These are phyloP conservation scores for Apiotrichum laibachii DNA, from an alignment of 1,284 basidiomycete genomes.

Conservation along the genomic window DNA sequence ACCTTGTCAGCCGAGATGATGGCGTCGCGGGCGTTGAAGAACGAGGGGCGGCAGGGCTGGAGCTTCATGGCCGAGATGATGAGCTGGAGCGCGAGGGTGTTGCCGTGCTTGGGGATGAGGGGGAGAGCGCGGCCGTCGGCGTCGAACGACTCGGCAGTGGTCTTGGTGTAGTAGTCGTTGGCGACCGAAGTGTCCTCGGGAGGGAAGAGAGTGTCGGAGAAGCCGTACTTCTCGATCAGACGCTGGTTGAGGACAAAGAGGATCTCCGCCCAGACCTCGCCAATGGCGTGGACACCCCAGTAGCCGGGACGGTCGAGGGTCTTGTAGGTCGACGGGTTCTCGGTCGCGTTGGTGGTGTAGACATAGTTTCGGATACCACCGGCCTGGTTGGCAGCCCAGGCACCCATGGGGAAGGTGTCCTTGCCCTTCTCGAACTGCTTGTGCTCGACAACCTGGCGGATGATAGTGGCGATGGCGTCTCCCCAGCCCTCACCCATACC, in stretches of 20 bases:
- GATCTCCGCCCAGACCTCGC: conserved; percentile 94
- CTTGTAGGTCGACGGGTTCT: conserved; percentile 92
- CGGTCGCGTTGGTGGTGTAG: conserved; percentile 71
- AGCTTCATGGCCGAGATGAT: conserved; percentile 91
- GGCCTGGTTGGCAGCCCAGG: conserved; percentile 81
- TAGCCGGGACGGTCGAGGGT: conserved; percentile 78
- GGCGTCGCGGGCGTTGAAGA: conserved; percentile 89
- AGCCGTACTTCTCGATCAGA: conserved; percentile 77
- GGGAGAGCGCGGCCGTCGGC: conserved; percentile 56
- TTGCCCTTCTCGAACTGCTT: conserved; percentile 51
- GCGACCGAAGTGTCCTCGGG: conserved; percentile 55
- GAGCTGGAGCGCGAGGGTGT: conserved; percentile 81
- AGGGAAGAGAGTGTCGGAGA: conserved; percentile 73
- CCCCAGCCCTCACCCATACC: conserved; percentile 82
- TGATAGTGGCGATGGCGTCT: conserved; percentile 80
- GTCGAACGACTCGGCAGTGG: conserved; percentile 35
- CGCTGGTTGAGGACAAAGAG: conserved; percentile 78
- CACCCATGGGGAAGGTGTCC: conserved; percentile 74
- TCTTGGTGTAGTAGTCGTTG: conserved; percentile 66
- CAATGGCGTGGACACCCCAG: conserved; percentile 67
- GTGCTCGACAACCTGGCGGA: conserved; percentile 71
- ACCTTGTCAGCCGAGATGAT: conserved; percentile 90
- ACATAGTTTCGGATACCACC: conserved; percentile 82
- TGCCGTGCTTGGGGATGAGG: conserved; percentile 84
- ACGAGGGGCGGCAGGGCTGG: conserved; percentile 83